Percentiles rank a stretch among this genome's conserved stretches.
phyloP scores from a whole-genome alignment of 768 basidiomycete genomes.

The Suillus ampliporus region DNA sequence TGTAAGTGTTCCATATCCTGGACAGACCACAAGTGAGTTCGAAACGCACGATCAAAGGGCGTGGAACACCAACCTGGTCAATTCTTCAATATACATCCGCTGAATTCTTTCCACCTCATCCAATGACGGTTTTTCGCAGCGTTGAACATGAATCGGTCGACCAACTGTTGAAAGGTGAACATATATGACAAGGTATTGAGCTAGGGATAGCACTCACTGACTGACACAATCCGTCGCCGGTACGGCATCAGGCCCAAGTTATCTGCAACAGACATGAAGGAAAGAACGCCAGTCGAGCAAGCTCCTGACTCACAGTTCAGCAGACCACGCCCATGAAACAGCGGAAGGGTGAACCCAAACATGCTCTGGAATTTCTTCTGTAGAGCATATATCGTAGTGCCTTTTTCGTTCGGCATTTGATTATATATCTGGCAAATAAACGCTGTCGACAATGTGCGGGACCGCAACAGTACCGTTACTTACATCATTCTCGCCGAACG shows the following conservation, averaged over 20 bases:
- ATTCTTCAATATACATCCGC: slow-evolving; percentile 87
- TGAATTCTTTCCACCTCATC: slow-evolving; percentile 85
- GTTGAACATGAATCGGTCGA: slow-evolving; percentile 79
- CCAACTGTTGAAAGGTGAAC: slow-evolving; percentile 62
- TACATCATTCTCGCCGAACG: slow-evolving; percentile 98
- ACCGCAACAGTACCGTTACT: slow-evolving; percentile 31
- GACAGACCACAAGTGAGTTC: background rate
- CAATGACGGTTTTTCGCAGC: slow-evolving; percentile 79
- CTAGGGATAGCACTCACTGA: slow-evolving; percentile 66
- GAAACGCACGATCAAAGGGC: slow-evolving; percentile 6
- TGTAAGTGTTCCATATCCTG: slow-evolving; percentile 97
- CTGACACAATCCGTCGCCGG: slow-evolving; percentile 92
- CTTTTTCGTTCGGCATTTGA: slow-evolving; percentile 95
- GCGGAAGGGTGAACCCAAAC: slow-evolving; percentile 94
- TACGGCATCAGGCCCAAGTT: slow-evolving; percentile 97
- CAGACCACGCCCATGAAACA: slow-evolving; percentile 96
- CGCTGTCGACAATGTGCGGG: background rate
- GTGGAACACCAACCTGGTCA: slow-evolving; percentile 70
- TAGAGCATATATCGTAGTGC: slow-evolving; percentile 82
- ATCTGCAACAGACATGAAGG: slow-evolving; percentile 52
- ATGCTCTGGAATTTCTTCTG: slow-evolving; percentile 91
- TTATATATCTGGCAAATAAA: slow-evolving; percentile 76
- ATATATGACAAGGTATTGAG: background rate
- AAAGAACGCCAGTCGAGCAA: background rate
- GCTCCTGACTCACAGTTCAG: slow-evolving; percentile 75